Evolutionary conservation across 1,139 yeast genomes (phyloP).

Genomic region (Nakaseomyces sp.): DNA sequence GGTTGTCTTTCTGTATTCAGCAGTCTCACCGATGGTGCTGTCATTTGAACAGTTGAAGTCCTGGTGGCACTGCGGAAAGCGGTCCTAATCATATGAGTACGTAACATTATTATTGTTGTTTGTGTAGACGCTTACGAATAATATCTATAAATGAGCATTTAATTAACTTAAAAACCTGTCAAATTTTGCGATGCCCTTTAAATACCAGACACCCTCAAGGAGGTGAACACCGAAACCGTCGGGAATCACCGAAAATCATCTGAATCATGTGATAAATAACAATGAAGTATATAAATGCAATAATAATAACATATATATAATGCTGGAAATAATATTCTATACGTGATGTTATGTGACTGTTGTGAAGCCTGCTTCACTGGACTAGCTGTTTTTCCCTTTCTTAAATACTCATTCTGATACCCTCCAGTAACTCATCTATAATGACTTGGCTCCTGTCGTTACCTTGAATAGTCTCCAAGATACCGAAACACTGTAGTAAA

Average conservation of each 20-base stretch:
- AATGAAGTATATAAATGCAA: too few species aligned
- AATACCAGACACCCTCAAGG: background rate
- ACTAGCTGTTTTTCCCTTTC: too few species aligned
- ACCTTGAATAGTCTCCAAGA: conserved; percentile 42
- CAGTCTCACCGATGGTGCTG: background rate
- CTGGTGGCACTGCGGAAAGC: background rate
- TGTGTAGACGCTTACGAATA: too few species aligned
- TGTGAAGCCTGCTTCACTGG: conserved; percentile 1
- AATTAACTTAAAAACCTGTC: too few species aligned
- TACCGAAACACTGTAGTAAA: conserved; percentile 47
- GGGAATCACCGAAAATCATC: background rate
- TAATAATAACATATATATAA: too few species aligned
- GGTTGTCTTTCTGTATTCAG: conserved; percentile 36
- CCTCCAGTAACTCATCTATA: conserved; percentile 37
- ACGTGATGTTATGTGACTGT: background rate
- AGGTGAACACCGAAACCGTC: background rate
- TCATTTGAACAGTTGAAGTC: background rate
- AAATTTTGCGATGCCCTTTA: background rate
- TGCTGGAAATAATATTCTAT: too few species aligned
- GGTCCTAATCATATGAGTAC: background rate
- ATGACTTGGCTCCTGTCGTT: conserved; percentile 42
- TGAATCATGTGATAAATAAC: background rate
- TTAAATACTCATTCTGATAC: conserved; percentile 24
- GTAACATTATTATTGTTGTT: too few species aligned
- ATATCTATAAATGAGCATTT: too few species aligned